These are phyloP conservation scores for Backusella liffmaniae DNA, from an alignment of 192 early-diverging fungal species.

Conservation along the genomic window DNA sequence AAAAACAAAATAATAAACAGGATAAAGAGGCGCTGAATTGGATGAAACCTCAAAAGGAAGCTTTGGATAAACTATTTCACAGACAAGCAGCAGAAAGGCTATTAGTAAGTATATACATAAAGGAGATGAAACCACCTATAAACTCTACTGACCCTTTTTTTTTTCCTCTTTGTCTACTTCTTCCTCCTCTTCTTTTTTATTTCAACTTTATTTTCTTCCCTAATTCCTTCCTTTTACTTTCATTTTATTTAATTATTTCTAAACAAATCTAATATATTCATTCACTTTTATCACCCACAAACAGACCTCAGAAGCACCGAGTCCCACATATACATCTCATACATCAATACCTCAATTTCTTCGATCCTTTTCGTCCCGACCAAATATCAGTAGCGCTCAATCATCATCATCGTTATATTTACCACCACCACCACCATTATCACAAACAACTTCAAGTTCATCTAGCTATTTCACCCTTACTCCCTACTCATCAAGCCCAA, in stretches of 20 bases:
- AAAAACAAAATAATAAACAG: background rate
- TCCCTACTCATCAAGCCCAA: constrained; percentile 1
- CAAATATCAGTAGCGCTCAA: background rate
- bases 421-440: background rate
- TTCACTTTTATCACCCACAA: background rate
- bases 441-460: constrained; percentile 1
- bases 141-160: background rate
- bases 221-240: background rate
- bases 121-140: background rate
- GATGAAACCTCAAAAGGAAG: constrained; percentile 1
- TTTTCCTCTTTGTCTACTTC: background rate
- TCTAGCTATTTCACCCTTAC: background rate
- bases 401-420: background rate
- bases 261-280: background rate
- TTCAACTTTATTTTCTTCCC: background rate
- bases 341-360: background rate
- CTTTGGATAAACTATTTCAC: background rate
- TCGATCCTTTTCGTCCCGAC: background rate
- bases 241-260: constrained; percentile 3
- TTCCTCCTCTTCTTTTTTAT: background rate
- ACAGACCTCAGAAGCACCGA: background rate
- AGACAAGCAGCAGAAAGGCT: background rate
- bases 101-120: constrained; percentile 11
- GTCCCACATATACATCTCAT: background rate
- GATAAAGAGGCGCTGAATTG: background rate